Conservation (phyloP, 768 basidiomycete genomes). For the Boletus pseudopeckii region DNA sequence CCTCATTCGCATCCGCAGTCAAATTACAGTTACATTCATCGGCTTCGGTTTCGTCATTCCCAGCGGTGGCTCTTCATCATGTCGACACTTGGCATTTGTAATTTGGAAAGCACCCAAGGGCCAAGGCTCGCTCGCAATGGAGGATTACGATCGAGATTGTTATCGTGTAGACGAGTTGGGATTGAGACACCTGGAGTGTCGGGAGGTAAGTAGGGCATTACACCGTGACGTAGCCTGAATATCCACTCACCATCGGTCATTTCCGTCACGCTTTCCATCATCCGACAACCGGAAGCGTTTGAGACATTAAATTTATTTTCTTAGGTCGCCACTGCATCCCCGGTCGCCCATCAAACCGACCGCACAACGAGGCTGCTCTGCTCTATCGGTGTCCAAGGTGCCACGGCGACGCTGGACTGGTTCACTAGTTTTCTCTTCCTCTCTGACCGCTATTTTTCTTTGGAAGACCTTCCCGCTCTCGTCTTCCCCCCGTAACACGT, state of each 20-base stretch:
- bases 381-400: background rate
- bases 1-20: conserved; percentile 4
- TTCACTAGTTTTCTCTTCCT: background rate
- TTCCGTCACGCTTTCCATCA: background rate
- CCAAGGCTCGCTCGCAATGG: background rate
- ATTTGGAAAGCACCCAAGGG: background rate
- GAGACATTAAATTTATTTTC: background rate
- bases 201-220: background rate
- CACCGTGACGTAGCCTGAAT: background rate
- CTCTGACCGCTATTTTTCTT: background rate
- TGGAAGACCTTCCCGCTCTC: background rate
- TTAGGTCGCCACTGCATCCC: background rate
- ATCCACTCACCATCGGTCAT: background rate
- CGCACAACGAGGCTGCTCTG: background rate
- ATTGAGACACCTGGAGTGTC: background rate
- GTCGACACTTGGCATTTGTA: background rate
- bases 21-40: background rate
- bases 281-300: background rate
- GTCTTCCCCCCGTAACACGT: background rate
- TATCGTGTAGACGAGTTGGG: background rate
- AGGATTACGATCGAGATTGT: background rate
- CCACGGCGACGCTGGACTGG: background rate
- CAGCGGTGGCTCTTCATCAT: background rate
- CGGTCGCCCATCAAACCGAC: background rate
- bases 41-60: background rate